These are phyloP conservation scores for Euphorbia schlechtendalii DNA, from an alignment of 441 rosid genomes.

Conservation along the genomic window DNA sequence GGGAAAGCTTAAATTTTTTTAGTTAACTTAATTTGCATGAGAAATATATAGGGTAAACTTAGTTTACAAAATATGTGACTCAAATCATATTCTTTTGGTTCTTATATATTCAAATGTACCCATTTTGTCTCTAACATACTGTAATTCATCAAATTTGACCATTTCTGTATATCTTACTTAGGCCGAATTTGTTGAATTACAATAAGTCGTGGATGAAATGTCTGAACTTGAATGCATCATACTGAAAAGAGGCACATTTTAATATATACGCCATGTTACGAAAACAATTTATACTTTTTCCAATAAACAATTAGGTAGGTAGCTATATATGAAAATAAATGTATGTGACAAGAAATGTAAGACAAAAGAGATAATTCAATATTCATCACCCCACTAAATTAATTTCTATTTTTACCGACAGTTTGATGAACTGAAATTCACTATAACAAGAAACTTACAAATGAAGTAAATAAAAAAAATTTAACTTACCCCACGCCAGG, in stretches of 20 bases:
- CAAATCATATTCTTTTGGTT: too few species aligned
- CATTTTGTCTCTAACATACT: too few species aligned
- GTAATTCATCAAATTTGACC: too few species aligned
- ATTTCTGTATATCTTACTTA: too few species aligned
- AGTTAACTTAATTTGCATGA: background rate
- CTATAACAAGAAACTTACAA: constrained; percentile 18
- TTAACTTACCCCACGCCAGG: constrained; percentile 67
- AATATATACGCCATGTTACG: too few species aligned
- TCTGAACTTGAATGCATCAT: too few species aligned
- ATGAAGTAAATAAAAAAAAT: constrained; percentile 14
- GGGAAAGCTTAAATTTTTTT: constrained; percentile 13
- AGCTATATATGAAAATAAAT: background rate
- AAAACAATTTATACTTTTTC: too few species aligned
- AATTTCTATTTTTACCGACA: constrained; percentile 16
- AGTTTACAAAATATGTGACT: background rate
- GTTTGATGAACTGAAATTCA: constrained; percentile 17
- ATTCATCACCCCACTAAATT: constrained; percentile 18
- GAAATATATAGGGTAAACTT: background rate
- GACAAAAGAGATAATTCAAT: constrained; percentile 21
- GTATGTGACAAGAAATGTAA: constrained; percentile 23
- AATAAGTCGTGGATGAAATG: too few species aligned
- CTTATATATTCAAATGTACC: too few species aligned
- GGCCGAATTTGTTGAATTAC: too few species aligned
- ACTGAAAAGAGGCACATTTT: too few species aligned
- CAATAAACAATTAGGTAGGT: too few species aligned